These are phyloP conservation scores for Infundibulicybe gibba DNA, from an alignment of 768 basidiomycete species.

Conservation along the genomic window DNA sequence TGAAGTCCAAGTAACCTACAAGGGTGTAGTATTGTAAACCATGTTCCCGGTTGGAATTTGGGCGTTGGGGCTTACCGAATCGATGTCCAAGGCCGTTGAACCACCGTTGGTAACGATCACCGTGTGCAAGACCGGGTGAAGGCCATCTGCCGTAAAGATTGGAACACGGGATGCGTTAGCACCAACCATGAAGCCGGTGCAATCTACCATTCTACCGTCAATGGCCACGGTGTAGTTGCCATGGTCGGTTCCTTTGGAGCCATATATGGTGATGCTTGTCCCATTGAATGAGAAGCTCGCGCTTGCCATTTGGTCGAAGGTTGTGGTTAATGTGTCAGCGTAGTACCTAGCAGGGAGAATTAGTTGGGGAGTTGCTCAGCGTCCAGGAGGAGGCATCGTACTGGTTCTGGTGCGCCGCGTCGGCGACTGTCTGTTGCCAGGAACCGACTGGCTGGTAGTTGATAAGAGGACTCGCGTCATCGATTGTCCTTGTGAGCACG, in stretches of 20 bases:
- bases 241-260: constrained; percentile 30
- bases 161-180: constrained; percentile 17
- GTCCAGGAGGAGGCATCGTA: background rate
- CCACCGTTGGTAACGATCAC: constrained; percentile 16
- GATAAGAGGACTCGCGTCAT: constrained; percentile 22
- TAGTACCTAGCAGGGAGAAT: constrained; percentile 25
- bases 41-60: background rate
- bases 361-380: too few species aligned
- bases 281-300: constrained; percentile 33
- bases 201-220: constrained; percentile 17
- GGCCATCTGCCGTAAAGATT: constrained; percentile 23
- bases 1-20: constrained; percentile 17
- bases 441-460: constrained; percentile 13
- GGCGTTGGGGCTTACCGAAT: constrained; percentile 20
- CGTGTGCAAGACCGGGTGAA: constrained; percentile 24
- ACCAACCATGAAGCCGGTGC: constrained; percentile 12
- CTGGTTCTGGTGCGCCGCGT: constrained; percentile 9
- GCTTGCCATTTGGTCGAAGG: constrained; percentile 21
- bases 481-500: constrained; percentile 15
- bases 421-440: constrained; percentile 13
- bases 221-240: constrained; percentile 28
- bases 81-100: constrained; percentile 27
- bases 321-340: constrained; percentile 28
- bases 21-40: background rate
- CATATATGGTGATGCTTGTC: constrained; percentile 30